Conservation (phyloP, 2,329 filamentous ascomycete species). For the Nannizziopsis barbatae region DNA sequence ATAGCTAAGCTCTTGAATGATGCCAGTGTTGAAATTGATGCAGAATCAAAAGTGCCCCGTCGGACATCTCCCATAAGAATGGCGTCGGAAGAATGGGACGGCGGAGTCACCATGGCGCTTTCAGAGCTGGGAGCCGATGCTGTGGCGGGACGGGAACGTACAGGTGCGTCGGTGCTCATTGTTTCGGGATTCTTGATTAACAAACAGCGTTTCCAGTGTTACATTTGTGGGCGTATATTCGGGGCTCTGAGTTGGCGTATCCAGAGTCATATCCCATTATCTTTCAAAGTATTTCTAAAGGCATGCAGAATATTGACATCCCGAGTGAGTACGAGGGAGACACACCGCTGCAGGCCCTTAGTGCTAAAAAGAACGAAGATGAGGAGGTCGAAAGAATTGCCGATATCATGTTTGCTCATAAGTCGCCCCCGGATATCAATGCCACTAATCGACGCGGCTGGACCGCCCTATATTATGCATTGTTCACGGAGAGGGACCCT, state of each 20-base stretch:
- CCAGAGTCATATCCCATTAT: conserved; percentile 18
- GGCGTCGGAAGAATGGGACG: conserved; percentile 21
- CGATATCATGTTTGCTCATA: conserved; percentile 17
- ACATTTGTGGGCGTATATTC: conserved; percentile 19
- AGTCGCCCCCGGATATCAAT: conserved; percentile 17
- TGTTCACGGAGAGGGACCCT: conserved; percentile 17
- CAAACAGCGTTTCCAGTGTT: conserved; percentile 13
- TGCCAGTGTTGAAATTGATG: conserved; percentile 16
- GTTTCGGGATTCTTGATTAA: neutral
- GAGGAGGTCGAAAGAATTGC: conserved; percentile 20
- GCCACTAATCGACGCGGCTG: conserved; percentile 15
- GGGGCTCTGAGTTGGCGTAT: conserved; percentile 18
- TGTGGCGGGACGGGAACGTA: conserved; percentile 13
- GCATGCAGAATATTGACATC: conserved; percentile 16
- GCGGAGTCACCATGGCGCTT: conserved; percentile 19
- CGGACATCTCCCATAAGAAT: conserved; percentile 18
- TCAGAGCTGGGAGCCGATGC: conserved; percentile 16
- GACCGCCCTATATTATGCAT: conserved; percentile 19
- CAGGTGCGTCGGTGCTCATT: conserved; percentile 7
- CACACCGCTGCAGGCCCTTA: conserved; percentile 20
- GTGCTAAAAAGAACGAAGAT: conserved; percentile 17
- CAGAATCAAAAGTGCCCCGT: conserved; percentile 14
- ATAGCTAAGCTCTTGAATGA: conserved; percentile 14
- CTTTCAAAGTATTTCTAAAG: conserved; percentile 15
- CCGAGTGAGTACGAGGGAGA: conserved; percentile 17